Percentiles rank a stretch among this genome's conserved stretches.
These are phyloP conservation scores for Raphanus raphanistrum DNA, from an alignment of 345 rosid species.

Conservation along the genomic window DNA sequence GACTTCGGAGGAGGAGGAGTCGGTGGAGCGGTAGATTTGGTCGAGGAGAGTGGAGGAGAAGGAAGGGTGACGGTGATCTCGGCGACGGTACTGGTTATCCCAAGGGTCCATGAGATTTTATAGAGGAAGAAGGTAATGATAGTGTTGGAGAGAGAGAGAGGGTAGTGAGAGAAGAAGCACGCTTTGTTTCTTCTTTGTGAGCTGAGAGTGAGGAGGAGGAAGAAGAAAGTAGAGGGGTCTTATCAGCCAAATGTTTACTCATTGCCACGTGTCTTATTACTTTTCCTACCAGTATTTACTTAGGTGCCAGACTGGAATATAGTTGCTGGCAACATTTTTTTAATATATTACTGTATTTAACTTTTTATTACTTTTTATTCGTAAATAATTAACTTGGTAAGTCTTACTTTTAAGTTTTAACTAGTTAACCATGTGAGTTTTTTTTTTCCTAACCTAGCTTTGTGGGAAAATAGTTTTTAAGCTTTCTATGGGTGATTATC, in stretches of 20 bases:
- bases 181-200: neutral
- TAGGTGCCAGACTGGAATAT: conserved; percentile 15
- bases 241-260: conserved; percentile 11
- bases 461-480: neutral
- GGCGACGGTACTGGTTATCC: conserved; percentile 37
- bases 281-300: neutral
- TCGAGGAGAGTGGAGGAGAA: conserved; percentile 81
- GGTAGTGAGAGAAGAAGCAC: conserved; percentile 19
- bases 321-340: conserved; percentile 4
- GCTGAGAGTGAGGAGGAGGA: neutral
- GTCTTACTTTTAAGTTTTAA: neutral
- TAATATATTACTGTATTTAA: neutral
- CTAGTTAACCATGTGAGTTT: neutral
- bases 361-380: neutral
- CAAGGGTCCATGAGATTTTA: conserved; percentile 48
- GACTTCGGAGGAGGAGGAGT: conserved; percentile 41
- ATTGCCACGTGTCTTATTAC: conserved; percentile 30
- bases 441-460: neutral
- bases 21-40: conserved; percentile 67
- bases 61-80: conserved; percentile 55
- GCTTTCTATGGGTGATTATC: no score
- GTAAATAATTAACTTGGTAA: neutral
- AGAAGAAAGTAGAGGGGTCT: conserved; percentile 16
- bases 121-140: conserved; percentile 33
- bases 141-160: conserved; percentile 32